Evolutionary conservation across 163 green algal species (phyloP).

Genomic region (Scenedesmus sp.): DNA sequence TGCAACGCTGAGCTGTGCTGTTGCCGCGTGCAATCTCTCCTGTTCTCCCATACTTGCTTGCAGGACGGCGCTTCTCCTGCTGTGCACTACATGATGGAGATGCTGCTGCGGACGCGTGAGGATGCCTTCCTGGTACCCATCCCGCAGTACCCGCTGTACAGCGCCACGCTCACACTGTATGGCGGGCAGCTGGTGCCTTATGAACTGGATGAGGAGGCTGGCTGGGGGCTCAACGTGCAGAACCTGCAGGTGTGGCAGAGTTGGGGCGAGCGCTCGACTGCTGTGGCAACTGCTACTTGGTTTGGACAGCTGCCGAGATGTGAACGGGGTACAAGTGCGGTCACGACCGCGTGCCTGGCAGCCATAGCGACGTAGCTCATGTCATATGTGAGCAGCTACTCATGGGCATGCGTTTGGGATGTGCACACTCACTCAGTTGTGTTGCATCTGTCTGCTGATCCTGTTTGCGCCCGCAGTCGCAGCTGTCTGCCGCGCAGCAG

Average conservation of each 20-base stretch:
- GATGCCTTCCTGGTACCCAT: conserved; percentile 89
- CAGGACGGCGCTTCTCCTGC: conserved; percentile 73
- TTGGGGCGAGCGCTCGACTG: not conserved
- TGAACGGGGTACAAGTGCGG: too few species aligned
- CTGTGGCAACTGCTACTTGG: not conserved
- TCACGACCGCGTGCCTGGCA: too few species aligned
- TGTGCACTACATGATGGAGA: conserved; percentile 78
- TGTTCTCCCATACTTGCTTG: not conserved
- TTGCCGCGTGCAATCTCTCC: not conserved
- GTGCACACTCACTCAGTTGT: conserved; percentile 34
- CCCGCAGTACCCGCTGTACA: conserved; percentile 90
- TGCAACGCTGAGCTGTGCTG: not conserved
- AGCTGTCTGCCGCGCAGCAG: conserved; percentile 26
- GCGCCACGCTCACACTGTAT: conserved; percentile 81
- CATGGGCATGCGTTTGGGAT: not conserved
- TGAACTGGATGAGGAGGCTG: conserved; percentile 79
- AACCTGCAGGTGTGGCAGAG: conserved; percentile 13
- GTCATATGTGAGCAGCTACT: too few species aligned
- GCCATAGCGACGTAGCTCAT: too few species aligned
- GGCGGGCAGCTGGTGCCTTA: conserved; percentile 86
- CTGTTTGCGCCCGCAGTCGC: not conserved
- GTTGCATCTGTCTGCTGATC: not conserved
- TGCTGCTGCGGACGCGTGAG: conserved; percentile 64
- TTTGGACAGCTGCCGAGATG: too few species aligned
- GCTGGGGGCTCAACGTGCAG: conserved; percentile 76